Base-by-base conservation (phyloP, 352 stramenopile genomes). In the Phytophthora cactorum region DNA sequence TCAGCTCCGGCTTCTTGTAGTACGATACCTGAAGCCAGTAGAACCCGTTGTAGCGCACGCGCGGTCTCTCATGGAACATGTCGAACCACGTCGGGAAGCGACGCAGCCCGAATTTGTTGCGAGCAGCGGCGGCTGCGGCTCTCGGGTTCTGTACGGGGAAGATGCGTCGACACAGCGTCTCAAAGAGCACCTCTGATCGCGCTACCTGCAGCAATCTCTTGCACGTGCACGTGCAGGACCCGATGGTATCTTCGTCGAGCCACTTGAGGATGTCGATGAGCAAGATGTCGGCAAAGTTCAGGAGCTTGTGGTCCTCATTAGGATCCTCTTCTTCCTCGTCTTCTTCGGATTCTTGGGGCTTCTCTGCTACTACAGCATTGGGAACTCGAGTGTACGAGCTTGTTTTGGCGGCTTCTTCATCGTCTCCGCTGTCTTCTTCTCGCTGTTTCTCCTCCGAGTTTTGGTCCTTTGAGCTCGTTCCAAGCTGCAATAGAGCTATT, bases 1-100 rank as follows among this genome's bases (percentile, higher is more conserved):
- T 95, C 59, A 90, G 70, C 72, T 95, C 84, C 11, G 86, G 84
- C 65, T 90, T 92, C 76, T 95, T 93, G 77, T 92, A 92, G 74
- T 95, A 93, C 61, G 75, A 84, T 12, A 90, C 78, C 50, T 82
- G 82, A 51, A 93, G 81, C 65, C 74, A 88, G 70, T 95, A 95
- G 59, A 92, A 91, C 29, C 86, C 86, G 57, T 91, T 90, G 77
- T 94, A 79, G 32, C 85, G 84, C 69, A 95, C 84, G 10, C 83
- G 86, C 11, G 86, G 86, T 0, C 83, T 62, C 2, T 83, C 69
- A 31, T 81, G 58, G 69, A 95, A 87, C 84, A 95, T 95, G 46
- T 82, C 70, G 43, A 82, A 87, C 86, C 86, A 95, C 52, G 81
- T 86, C 2, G 62, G 59, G 62, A 88, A 95, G 29, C 79, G 77